These are phyloP conservation scores for Daedaleopsis sinensis DNA, from an alignment of 768 basidiomycete genomes.

Conservation along the genomic window DNA sequence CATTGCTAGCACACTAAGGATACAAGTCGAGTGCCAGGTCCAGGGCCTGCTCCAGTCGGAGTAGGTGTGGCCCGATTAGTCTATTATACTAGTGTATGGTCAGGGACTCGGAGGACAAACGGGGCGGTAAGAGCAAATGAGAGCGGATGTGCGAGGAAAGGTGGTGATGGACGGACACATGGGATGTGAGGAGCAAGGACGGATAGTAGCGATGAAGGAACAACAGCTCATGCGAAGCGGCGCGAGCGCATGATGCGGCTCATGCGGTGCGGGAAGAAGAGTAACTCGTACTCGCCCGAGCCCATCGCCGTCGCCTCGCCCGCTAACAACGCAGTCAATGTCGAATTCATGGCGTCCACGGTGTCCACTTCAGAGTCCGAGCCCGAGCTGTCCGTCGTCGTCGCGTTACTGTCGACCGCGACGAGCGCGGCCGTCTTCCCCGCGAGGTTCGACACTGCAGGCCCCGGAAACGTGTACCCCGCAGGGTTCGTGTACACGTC, in stretches of 20 bases:
- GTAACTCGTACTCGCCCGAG: background rate
- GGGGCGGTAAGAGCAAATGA: too few relatives aligned
- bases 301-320: background rate
- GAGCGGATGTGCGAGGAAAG: too few relatives aligned
- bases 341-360: background rate
- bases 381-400: background rate
- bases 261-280: background rate
- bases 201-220: too few relatives aligned
- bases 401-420: background rate
- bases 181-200: too few relatives aligned
- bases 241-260: background rate
- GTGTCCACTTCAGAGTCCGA: background rate
- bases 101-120: too few relatives aligned
- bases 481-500: slow-evolving; percentile 9
- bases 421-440: slow-evolving; percentile 2
- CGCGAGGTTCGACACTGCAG: slow-evolving; percentile 19
- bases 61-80: too few relatives aligned
- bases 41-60: too few relatives aligned
- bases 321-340: background rate
- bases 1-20: too few relatives aligned
- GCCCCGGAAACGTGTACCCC: slow-evolving; percentile 26
- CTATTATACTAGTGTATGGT: too few relatives aligned
- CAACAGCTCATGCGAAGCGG: background rate
- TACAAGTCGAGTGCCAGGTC: too few relatives aligned
- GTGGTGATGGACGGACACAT: too few relatives aligned